A percentile compares a stretch with the other conserved stretches of the same genome.
phyloP scores from a whole-genome alignment of 2,329 filamentous ascomycete genomes.

The Neofusicoccum laricinum region DNA sequence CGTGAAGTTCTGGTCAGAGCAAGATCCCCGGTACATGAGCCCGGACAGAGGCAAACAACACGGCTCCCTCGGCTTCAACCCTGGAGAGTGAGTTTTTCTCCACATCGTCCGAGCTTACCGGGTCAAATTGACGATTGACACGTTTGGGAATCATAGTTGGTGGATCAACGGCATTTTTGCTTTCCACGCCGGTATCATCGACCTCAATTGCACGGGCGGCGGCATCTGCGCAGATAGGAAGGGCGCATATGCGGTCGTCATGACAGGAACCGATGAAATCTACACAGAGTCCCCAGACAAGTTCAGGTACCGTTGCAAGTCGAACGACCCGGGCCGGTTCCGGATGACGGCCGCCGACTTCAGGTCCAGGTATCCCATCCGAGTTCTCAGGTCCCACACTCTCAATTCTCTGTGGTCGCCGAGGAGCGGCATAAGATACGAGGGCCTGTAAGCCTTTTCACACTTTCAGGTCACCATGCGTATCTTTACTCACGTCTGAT shows the following conservation, averaged over 20 bases:
- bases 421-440: constrained; percentile 47
- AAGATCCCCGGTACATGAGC: constrained; percentile 30
- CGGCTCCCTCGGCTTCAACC: constrained; percentile 44
- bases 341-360: constrained; percentile 42
- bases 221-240: constrained; percentile 41
- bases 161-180: constrained; percentile 50
- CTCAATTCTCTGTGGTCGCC: constrained; percentile 45
- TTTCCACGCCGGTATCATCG: constrained; percentile 47
- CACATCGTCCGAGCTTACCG: neutral
- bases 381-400: constrained; percentile 45
- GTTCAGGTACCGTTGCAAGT: constrained; percentile 42
- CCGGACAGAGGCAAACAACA: constrained; percentile 31
- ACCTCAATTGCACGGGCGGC: constrained; percentile 39
- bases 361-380: constrained; percentile 40
- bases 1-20: constrained; percentile 30
- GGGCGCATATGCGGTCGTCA: constrained; percentile 46
- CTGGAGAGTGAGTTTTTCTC: constrained; percentile 41
- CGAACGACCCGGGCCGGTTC: constrained; percentile 42
- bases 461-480: neutral
- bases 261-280: constrained; percentile 41
- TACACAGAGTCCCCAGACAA: constrained; percentile 29
- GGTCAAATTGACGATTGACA: neutral
- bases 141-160: constrained; percentile 38
- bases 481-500: neutral
- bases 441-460: constrained; percentile 44